phyloP scores from a whole-genome alignment of 176 grass and related monocot genomes.

The Elaeis guineensis region DNA sequence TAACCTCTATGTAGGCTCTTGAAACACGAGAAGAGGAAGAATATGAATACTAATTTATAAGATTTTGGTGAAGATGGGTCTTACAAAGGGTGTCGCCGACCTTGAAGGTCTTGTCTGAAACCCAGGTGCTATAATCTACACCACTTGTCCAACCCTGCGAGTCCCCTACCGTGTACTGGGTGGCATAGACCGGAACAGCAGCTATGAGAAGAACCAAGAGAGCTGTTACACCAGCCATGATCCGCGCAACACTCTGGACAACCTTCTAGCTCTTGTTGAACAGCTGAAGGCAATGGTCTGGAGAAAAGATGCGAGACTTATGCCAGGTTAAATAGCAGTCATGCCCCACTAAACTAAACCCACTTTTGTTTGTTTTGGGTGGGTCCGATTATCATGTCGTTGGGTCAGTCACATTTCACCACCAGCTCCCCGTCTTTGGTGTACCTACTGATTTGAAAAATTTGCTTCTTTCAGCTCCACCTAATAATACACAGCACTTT shows the following conservation, averaged over 20 bases:
- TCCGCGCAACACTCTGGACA: neutral
- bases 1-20: neutral
- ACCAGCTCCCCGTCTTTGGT: constrained; percentile 30
- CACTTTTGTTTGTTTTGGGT: constrained; percentile 4
- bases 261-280: no score
- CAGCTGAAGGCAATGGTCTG: constrained; percentile 8
- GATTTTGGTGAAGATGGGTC: neutral
- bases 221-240: constrained; percentile 34
- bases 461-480: neutral
- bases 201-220: constrained; percentile 30
- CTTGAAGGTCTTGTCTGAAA: constrained; percentile 47
- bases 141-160: constrained; percentile 60
- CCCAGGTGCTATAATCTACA: constrained; percentile 61
- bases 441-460: constrained; percentile 23
- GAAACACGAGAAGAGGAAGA: neutral
- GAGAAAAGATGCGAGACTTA: constrained; percentile 4
- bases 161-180: constrained; percentile 65
- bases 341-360: neutral
- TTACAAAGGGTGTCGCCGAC: constrained; percentile 60
- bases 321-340: neutral
- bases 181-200: constrained; percentile 37
- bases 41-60: no score
- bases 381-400: neutral
- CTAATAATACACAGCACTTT: neutral
- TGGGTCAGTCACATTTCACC: constrained; percentile 6